A percentile compares a stretch with the other conserved stretches of the same genome.
Evolutionary conservation across 768 basidiomycete genomes (phyloP).

Genomic region (Coprinopsis strossmayeri): DNA sequence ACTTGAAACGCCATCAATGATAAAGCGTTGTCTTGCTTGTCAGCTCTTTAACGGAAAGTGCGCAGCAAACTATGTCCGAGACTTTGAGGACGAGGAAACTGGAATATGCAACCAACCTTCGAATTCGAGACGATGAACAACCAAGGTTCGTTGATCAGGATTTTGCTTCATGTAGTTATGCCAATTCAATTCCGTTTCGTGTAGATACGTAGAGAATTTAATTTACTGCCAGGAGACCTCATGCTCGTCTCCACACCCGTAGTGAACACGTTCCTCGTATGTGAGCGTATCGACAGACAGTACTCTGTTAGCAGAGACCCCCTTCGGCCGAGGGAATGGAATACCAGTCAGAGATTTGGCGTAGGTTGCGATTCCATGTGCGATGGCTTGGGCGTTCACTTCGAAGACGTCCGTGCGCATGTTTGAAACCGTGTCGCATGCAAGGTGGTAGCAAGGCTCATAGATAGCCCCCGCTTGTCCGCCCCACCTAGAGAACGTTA

Average conservation of each 20-base stretch:
- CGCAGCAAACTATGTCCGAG: no score
- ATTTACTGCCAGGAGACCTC: slow-evolving; percentile 3
- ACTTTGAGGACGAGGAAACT: no score
- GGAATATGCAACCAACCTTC: no score
- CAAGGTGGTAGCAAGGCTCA: slow-evolving; percentile 24
- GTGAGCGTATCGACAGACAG: slow-evolving; percentile 4
- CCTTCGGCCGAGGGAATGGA: slow-evolving; percentile 8
- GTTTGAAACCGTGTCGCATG: slow-evolving; percentile 23
- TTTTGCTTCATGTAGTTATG: no score
- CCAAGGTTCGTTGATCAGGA: no score
- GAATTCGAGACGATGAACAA: no score
- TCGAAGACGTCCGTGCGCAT: slow-evolving; percentile 17
- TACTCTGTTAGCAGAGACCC: background rate
- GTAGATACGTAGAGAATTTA: no score
- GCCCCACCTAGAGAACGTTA: slow-evolving; percentile 19
- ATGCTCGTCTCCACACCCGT: slow-evolving; percentile 4
- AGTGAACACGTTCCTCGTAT: slow-evolving; percentile 5
- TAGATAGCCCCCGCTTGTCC: slow-evolving; percentile 22
- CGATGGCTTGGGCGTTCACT: slow-evolving; percentile 19
- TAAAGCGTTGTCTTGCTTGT: no score
- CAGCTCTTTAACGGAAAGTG: no score
- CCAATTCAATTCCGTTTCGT: no score
- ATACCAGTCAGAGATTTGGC: slow-evolving; percentile 17
- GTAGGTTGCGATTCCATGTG: slow-evolving; percentile 19
- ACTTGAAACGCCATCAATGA: no score